Evolutionary conservation across 495 filamentous ascomycete species (phyloP), one percentile per base, ranked within the genome.

Genomic region (Glarea lozoyensis): DNA sequence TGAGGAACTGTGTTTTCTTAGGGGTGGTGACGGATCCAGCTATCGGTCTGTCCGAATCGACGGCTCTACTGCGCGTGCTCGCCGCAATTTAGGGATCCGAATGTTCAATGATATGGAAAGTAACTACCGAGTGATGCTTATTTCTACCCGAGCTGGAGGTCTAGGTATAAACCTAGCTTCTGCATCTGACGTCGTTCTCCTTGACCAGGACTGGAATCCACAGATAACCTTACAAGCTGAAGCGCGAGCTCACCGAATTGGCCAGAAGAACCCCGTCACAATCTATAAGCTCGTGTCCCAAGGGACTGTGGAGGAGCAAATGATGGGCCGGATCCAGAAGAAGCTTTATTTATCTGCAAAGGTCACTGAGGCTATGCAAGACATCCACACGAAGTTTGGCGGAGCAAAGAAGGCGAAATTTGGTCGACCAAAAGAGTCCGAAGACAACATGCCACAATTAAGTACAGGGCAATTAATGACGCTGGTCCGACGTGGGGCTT

Each of bases 191-290:
- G 75, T 82, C 1, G 62, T 83, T 12, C 78, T 84, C 50, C 55
- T 82, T 2, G 80, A 84, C 30, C 68, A 75, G 25, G 78, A 83
- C 45, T 83, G 76, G 76, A 83, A 83, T 30, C 80, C 79, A 0
- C 78, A 81, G 46, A 63, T 77, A 9, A 77, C 82, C 53, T 73
- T 94, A 1, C 92, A 98, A 60, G 92, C 92, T 0, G 89, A 95
- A 64, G 96, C 97, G 55, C 85, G 92, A 13, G 93, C 92, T 1
- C 92, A 98, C 64, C 82, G 92, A 3, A 86, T 98, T 16, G 93
- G 92, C 0, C 92, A 98, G 60, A 89, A 73, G 16, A 68, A 84
- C 22, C 85, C 89, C 10, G 92, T 98, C 3, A 93, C 96, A 50
- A 78, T 98, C 30, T 60, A 73, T 42, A 76, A 86, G 35, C 70